These are phyloP conservation scores for Phlegmacium glaucopus DNA, from an alignment of 768 basidiomycete species.

Conservation along the genomic window DNA sequence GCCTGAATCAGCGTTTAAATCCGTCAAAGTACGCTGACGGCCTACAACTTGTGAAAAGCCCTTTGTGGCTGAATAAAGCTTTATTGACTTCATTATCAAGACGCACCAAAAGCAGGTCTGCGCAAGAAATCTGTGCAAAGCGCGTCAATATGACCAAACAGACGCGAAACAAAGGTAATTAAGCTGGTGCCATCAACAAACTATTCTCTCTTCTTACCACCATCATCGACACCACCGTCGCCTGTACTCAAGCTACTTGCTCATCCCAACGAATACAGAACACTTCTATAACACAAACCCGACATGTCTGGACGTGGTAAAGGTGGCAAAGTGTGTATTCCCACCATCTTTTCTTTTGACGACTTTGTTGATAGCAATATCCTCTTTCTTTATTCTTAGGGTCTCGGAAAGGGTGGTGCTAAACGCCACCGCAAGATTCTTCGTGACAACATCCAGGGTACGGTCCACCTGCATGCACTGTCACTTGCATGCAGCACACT, in stretches of 20 bases:
- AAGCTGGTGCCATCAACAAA: slow-evolving; percentile 36
- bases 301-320: slow-evolving; percentile 77
- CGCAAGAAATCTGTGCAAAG: slow-evolving; percentile 15
- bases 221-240: slow-evolving; percentile 21
- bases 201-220: slow-evolving; percentile 26
- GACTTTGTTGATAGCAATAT: neutral
- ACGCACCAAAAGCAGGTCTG: neutral
- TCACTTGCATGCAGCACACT: neutral
- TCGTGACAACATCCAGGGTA: slow-evolving; percentile 80
- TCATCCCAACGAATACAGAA: slow-evolving; percentile 1
- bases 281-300: slow-evolving; percentile 10
- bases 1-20: neutral
- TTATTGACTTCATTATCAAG: no score
- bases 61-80: no score
- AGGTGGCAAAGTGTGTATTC: slow-evolving; percentile 58
- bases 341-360: neutral
- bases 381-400: slow-evolving; percentile 33
- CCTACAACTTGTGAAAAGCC: neutral
- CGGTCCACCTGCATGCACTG: slow-evolving; percentile 10
- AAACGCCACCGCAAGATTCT: slow-evolving; percentile 82
- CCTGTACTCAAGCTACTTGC: slow-evolving; percentile 1
- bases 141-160: slow-evolving; percentile 41
- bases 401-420: slow-evolving; percentile 77
- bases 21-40: neutral
- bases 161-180: slow-evolving; percentile 35